phyloP scores from a whole-genome alignment of 805 yeast genomes.

The Lipomyces chichibuensis region DNA sequence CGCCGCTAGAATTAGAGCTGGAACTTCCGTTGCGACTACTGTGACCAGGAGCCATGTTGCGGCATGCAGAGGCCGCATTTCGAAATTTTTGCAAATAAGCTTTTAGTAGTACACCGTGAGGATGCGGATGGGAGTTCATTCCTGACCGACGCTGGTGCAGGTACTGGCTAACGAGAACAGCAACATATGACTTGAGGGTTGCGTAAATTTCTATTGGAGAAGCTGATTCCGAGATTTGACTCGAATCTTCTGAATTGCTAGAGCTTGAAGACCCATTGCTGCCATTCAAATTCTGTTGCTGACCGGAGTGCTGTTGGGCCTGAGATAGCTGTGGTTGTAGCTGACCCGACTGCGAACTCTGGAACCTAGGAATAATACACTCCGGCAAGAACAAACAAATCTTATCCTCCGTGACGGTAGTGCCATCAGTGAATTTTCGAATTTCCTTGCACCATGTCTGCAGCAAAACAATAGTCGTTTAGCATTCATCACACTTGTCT shows the following conservation, averaged over 20 bases:
- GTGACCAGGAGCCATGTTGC: background rate
- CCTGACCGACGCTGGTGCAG: constrained; percentile 26
- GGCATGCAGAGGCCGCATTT: constrained; percentile 12
- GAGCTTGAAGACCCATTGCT: constrained; percentile 5
- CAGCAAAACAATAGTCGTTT: background rate
- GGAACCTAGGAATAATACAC: constrained; percentile 19
- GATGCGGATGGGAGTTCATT: constrained; percentile 23
- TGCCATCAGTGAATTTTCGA: constrained; percentile 30
- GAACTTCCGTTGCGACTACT: background rate
- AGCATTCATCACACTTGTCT: background rate
- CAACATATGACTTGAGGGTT: constrained; percentile 19
- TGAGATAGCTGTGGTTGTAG: constrained; percentile 7
- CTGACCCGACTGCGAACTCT: background rate
- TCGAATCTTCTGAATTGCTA: constrained; percentile 7
- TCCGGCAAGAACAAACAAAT: constrained; percentile 30
- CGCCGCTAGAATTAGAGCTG: constrained; percentile 1
- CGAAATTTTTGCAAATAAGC: constrained; percentile 21
- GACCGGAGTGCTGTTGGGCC: constrained; percentile 9
- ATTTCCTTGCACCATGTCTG: constrained; percentile 35
- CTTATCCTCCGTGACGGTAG: constrained; percentile 27
- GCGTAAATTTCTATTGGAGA: constrained; percentile 16
- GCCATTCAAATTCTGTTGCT: constrained; percentile 7
- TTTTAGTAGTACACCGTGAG: constrained; percentile 22
- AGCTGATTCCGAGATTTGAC: background rate
- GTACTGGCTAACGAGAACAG: constrained; percentile 25